Evolutionary conservation across 331 rosid genomes (phyloP), one percentile per base, ranked within the genome.

Genomic region (Arachis monticola): DNA sequence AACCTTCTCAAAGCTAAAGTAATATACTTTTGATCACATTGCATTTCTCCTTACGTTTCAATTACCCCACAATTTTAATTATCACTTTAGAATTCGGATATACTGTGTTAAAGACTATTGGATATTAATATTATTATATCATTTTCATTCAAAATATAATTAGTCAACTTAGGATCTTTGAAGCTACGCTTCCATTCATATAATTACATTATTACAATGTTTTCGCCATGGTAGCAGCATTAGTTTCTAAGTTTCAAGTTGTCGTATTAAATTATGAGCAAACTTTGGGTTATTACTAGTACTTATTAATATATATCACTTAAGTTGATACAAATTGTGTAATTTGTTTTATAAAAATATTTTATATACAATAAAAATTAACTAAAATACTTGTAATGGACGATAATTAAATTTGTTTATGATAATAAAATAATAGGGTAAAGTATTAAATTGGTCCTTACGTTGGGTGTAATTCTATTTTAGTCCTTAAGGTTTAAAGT

Each of bases 101-200:
- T 3, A 3, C 4, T 38, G 3, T 35, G 41, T 38, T 60, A 60
- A 60, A 42, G 69, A 46, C 59, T 1, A 31, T 46, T 60, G 51
- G 17, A 47, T 65, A 55, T 55, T 14, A 2, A 35, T 38, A 38
- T 38, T 27, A 27, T 8, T 55, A 60, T 46, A 44, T 60, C 17
- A 50, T 48, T 48, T 10, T 10, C 10, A 7, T 27, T 13, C 14
- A 0, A 9, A 48, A 27, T 27, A 27, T 27, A 10, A 12, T 4
- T 32, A 35, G 69, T 73, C 69, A 73, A 48, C 70, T 32, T 73
- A 61, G 42, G 77, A 72, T 27, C 77, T 72, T 72, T 72, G 50
- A 72, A 72, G 77, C 60, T 31, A 60, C 11, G 22, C 46, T 72
- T 59, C 14, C 62, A 45, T 5, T 72, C 32, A 6, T 45, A 12